Evolutionary conservation across 805 yeast species (phyloP).

Genomic region (Wickerhamiella galacta): DNA sequence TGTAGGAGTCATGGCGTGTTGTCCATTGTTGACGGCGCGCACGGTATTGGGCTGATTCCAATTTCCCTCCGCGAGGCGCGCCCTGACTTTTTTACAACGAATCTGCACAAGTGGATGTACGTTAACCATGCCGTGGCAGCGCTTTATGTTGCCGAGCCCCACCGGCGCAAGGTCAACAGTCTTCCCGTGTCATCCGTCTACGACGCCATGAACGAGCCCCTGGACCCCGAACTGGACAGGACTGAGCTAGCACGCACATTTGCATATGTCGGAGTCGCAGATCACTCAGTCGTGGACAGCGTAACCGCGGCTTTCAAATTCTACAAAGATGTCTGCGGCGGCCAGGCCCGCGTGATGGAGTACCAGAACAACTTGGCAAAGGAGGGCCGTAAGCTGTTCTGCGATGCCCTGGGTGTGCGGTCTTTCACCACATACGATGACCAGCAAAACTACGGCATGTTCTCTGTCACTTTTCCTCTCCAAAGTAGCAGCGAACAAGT

Average conservation of each 20-base stretch:
- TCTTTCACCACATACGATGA: slow-evolving; percentile 22
- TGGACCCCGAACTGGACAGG: background rate
- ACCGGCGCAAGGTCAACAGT: slow-evolving; percentile 35
- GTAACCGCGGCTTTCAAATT: slow-evolving; percentile 38
- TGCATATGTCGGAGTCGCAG: slow-evolving; percentile 33
- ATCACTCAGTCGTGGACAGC: slow-evolving; percentile 28
- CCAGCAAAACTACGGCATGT: slow-evolving; percentile 28
- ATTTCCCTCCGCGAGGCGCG: slow-evolving; percentile 16
- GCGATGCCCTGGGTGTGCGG: slow-evolving; percentile 24
- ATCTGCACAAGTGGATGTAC: slow-evolving; percentile 55
- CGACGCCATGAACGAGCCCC: slow-evolving; percentile 9
- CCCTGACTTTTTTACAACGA: slow-evolving; percentile 47
- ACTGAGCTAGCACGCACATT: slow-evolving; percentile 27
- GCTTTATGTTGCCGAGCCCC: slow-evolving; percentile 37
- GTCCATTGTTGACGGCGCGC: slow-evolving; percentile 60
- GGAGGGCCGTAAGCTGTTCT: slow-evolving; percentile 21
- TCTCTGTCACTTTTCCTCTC: slow-evolving; percentile 28
- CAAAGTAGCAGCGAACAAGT: slow-evolving; percentile 9
- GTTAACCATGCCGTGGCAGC: slow-evolving; percentile 43
- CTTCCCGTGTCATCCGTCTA: slow-evolving; percentile 41
- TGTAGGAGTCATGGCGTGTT: slow-evolving; percentile 32
- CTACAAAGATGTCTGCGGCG: slow-evolving; percentile 39
- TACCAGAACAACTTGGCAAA: slow-evolving; percentile 33
- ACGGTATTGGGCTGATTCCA: slow-evolving; percentile 34
- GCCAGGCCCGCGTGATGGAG: slow-evolving; percentile 33